A percentile compares a stretch with the other conserved stretches of the same genome.
Conservation (phyloP, 2,329 filamentous ascomycete species). For the Ophiostoma quercus region DNA sequence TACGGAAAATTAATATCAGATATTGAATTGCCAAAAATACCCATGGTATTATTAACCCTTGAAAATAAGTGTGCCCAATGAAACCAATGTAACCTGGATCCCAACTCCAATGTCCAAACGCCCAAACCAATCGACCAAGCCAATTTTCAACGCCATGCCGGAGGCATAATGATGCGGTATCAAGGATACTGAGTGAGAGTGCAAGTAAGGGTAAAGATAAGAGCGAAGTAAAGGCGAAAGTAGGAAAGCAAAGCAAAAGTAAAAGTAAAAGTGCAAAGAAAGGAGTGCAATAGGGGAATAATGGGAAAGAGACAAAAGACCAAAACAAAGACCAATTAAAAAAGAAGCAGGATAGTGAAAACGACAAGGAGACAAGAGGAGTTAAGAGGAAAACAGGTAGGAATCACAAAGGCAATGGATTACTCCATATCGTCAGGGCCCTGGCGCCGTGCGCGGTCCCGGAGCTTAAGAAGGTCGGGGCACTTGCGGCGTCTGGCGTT, state of each 20-base stretch:
- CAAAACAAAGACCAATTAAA: background rate
- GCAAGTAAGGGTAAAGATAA: too few relatives aligned
- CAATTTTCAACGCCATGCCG: slow-evolving; percentile 7
- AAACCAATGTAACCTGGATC: background rate
- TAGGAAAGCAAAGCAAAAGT: background rate
- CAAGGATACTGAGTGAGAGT: too few relatives aligned
- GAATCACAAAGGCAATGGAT: background rate
- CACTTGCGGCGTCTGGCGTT: slow-evolving; percentile 65
- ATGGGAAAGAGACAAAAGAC: background rate
- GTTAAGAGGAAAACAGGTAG: background rate
- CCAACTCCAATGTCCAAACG: background rate
- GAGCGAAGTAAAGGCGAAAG: too few relatives aligned
- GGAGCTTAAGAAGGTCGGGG: slow-evolving; percentile 54
- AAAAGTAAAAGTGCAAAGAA: too few relatives aligned
- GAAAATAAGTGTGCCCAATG: background rate
- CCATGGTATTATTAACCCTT: background rate
- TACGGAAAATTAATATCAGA: background rate
- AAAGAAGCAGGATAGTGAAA: background rate
- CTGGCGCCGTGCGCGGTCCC: slow-evolving; percentile 41
- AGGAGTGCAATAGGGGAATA: background rate
- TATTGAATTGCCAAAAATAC: background rate
- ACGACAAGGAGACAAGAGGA: background rate
- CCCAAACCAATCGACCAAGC: background rate
- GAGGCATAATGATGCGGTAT: slow-evolving; percentile 4
- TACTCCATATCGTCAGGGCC: background rate